Conservation (phyloP, 1,139 yeast species). For the Scheffersomyces cryptocercus region DNA sequence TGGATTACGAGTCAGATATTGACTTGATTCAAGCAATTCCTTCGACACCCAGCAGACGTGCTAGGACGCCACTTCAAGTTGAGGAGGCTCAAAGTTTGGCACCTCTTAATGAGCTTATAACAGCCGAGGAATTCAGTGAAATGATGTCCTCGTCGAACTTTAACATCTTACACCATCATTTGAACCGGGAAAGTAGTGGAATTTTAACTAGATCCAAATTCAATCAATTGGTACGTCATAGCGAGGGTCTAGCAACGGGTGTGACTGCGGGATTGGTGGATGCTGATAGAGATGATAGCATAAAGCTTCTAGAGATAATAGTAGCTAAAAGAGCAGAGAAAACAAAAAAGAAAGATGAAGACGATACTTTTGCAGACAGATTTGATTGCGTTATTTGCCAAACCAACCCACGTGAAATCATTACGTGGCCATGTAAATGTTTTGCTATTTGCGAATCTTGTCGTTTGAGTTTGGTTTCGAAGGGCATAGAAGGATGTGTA, state of each 20-base stretch:
- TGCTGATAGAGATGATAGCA: conserved; percentile 21
- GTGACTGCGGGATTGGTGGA: conserved; percentile 5
- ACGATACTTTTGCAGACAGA: conserved; percentile 17
- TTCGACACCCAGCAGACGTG: neutral
- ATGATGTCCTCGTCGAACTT: conserved; percentile 25
- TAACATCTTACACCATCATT: conserved; percentile 37
- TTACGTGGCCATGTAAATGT: conserved; percentile 93
- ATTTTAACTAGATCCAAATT: conserved; percentile 47
- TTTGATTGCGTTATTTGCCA: conserved; percentile 82
- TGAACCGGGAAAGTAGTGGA: conserved; percentile 23
- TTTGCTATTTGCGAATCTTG: conserved; percentile 86
- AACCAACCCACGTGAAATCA: conserved; percentile 67
- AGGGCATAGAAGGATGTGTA: conserved; percentile 79
- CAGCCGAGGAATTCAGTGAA: conserved; percentile 31
- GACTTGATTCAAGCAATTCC: conserved; percentile 8
- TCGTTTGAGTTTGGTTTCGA: conserved; percentile 69
- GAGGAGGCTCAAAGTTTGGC: conserved; percentile 1
- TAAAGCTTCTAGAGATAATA: conserved; percentile 23
- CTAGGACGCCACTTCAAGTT: neutral
- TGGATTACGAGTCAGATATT: conserved; percentile 21
- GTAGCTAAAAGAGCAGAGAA: conserved; percentile 14
- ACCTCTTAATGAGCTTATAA: conserved; percentile 29
- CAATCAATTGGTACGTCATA: conserved; percentile 14
- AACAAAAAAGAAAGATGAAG: conserved; percentile 5
- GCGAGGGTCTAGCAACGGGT: neutral